Evolutionary conservation across 805 yeast genomes (phyloP), one percentile per base, ranked within the genome.

Genomic region (Sugiyamaella americana): DNA sequence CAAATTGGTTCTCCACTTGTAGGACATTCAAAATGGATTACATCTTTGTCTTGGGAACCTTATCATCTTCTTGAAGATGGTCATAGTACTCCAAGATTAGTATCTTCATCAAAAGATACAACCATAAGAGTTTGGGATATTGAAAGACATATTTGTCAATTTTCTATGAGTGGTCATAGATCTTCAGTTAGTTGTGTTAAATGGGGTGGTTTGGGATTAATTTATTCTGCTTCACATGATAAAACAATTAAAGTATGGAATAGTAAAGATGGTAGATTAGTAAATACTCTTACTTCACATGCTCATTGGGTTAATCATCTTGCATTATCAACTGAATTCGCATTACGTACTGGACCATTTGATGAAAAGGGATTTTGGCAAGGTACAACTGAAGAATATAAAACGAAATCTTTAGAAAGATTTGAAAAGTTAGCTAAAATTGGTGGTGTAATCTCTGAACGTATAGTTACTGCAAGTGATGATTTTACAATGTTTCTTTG

Each of bases 241-340:
- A 91, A 89, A 61, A 85, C 96, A 3, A 83, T 93, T 53, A 84
- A 82, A 64, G 86, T 85, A 1, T 93, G 98, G 98, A 91, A 86
- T 59, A 79, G 86, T 3, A 69, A 73, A 37, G 77, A 76, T 41
- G 98, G 97, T 24, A 78, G 76, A 55, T 78, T 94, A 55, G 72
- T 84, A 29, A 87, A 85, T 61, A 80, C 87, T 2, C 69, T 93
- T 54, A 82, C 81, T 62, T 76, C 93, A 38, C 98, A 93, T 63
- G 97, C 95, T 1, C 98, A 93, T 67, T 93, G 98, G 98, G 93
- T 93, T 41, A 93, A 93, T 63, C 98, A 91, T 66, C 71, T 93
- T 49, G 84, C 96, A 0, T 69, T 93, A 37, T 85, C 95, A 1
- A 91, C 98, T 0, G 98, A 93, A 59, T 83, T 82, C 61, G 95